Evolutionary conservation across 108 stramenopile species (phyloP).

Genomic region (Parmales sp.): DNA sequence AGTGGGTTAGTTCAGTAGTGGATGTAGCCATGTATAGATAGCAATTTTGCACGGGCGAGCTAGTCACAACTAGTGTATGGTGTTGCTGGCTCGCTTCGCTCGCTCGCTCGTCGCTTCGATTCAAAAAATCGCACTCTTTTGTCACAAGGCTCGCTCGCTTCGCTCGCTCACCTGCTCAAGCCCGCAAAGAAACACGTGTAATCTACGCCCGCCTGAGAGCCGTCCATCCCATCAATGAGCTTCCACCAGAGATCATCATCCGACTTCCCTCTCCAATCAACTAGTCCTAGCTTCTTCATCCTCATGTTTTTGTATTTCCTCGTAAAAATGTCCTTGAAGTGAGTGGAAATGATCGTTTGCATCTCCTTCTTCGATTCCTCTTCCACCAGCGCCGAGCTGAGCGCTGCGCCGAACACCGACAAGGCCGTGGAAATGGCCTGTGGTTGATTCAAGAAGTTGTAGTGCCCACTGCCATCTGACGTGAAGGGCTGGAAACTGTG

Average conservation of each 20-base stretch:
- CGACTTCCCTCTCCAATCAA: neutral
- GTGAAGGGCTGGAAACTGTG: conserved; percentile 23
- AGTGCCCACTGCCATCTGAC: conserved; percentile 10
- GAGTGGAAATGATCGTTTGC: too few species aligned
- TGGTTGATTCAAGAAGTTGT: conserved; percentile 24
- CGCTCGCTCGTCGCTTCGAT: neutral
- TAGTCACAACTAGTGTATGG: too few species aligned
- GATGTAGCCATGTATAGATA: too few species aligned
- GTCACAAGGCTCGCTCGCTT: neutral
- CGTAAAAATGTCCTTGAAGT: neutral
- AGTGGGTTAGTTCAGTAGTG: too few species aligned
- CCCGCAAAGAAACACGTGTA: conserved; percentile 22
- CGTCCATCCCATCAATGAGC: neutral
- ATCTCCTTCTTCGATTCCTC: neutral
- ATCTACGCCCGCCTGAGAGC: conserved; percentile 7
- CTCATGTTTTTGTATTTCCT: neutral
- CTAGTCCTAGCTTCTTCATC: neutral
- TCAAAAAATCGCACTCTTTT: neutral
- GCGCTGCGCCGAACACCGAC: neutral
- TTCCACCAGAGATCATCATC: neutral
- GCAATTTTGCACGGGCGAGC: too few species aligned
- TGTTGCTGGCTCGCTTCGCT: too few species aligned
- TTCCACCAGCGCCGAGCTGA: neutral
- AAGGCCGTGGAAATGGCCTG: neutral
- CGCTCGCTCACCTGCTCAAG: conserved; percentile 21